Percentiles rank a stretch among this genome's conserved stretches.
Conservation (phyloP, 1,139 yeast species). For the Yamadazyma mexicana region DNA sequence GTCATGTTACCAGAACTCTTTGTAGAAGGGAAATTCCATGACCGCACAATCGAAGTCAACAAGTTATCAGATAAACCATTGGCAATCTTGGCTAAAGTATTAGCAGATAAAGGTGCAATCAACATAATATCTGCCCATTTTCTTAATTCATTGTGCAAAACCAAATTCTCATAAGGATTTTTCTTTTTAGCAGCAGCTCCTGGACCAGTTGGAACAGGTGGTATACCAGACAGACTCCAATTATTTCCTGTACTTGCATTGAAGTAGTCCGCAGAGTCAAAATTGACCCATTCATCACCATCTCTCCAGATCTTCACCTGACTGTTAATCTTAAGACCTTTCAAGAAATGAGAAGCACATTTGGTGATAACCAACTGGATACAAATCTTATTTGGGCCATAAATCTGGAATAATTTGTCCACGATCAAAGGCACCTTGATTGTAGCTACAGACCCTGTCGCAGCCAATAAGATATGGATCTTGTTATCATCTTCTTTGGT, state of each 20-base stretch:
- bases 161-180: slow-evolving; percentile 44
- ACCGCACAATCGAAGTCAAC: slow-evolving; percentile 76
- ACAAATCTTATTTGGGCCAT: slow-evolving; percentile 67
- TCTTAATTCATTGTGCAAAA: slow-evolving; percentile 83
- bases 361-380: slow-evolving; percentile 86
- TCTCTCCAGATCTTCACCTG: slow-evolving; percentile 93
- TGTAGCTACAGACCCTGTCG: slow-evolving; percentile 96
- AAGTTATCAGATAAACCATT: slow-evolving; percentile 91
- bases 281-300: slow-evolving; percentile 82
- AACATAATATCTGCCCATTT: slow-evolving; percentile 95
- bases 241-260: slow-evolving; percentile 2
- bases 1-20: slow-evolving; percentile 1
- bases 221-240: too few relatives aligned
- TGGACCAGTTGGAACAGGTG: slow-evolving; percentile 1
- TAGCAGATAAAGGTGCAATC: slow-evolving; percentile 92
- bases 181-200: slow-evolving; percentile 26
- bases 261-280: slow-evolving; percentile 29
- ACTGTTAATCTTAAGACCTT: slow-evolving; percentile 73
- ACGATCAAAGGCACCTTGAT: slow-evolving; percentile 86
- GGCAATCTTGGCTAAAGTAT: slow-evolving; percentile 85
- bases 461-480: slow-evolving; percentile 83
- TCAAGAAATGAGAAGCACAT: slow-evolving; percentile 79
- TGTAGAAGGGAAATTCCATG: slow-evolving; percentile 72
- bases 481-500: slow-evolving; percentile 76
- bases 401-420: slow-evolving; percentile 75